Evolutionary conservation across 768 basidiomycete genomes (phyloP), one percentile per base, ranked within the genome.

Genomic region (Mycena pura): DNA sequence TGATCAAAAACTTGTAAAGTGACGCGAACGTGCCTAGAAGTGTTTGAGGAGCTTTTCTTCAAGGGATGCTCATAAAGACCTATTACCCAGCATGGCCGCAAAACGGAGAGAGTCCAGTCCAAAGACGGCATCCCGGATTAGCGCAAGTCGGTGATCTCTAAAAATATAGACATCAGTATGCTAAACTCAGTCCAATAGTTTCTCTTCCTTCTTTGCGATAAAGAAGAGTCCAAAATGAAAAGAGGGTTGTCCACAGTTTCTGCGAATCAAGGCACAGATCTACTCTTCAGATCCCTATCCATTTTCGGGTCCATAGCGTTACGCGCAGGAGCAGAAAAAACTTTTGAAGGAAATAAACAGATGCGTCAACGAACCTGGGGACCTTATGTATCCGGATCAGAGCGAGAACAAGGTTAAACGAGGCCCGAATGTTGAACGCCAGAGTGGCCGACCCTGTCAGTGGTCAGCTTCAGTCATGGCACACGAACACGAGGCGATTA

Each of bases 31-130:
- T 84, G 22, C 87, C 91, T n/a, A n/a, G n/a, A n/a, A n/a, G n/a
- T 91, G 62, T 19, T 45, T 24, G 48, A 31, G 38, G 45, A 32
- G 38, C 34, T 44, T 29, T 27, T 32, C 24, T 17, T 6, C 8
- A 29, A 27, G 63, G 47, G 24, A 22, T 50, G 38, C 7, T 55
- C 60, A 56, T 1, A n/a, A 19, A 28, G 22, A 27, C 73, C 74
- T 36, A n/a, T n/a, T 62, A 88, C 92, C 93, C 34, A 97, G 80
- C 93, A 95, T 96, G 0, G 88, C 86, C 5, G 89, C 92, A 64
- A 96, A 96, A n/a, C 95, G 80, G 70, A 91, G 83, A 0, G 92
- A 88, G 69, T 96, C 95, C 40, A 78, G 62, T 0, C 95, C 94
- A 64, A 97, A 91, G 43, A 96, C 78, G 0, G 94, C 95, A 77